A percentile compares a stretch with the other conserved stretches of the same genome.
phyloP scores from a whole-genome alignment of 2,329 filamentous ascomycete species.

The Ascochyta koolunga region DNA sequence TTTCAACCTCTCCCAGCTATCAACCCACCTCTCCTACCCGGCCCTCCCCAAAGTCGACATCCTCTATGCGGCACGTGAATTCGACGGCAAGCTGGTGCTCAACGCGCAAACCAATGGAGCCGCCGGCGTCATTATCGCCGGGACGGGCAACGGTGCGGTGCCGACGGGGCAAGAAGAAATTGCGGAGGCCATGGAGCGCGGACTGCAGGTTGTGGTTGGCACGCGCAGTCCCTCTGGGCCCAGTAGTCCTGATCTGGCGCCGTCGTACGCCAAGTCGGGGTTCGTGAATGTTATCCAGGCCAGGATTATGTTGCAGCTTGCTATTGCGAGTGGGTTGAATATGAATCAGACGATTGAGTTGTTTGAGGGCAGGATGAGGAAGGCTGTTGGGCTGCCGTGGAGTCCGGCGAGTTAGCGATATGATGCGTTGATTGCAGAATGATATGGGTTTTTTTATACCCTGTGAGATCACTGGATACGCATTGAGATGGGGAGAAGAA shows the following conservation, averaged over 20 bases:
- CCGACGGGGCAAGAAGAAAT: constrained; percentile 19
- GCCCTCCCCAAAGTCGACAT: constrained; percentile 39
- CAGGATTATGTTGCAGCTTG: constrained; percentile 37
- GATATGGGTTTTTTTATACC: too few relatives aligned
- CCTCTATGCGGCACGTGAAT: constrained; percentile 37
- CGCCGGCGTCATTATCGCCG: constrained; percentile 33
- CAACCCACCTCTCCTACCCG: constrained; percentile 21
- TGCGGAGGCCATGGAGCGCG: not conserved
- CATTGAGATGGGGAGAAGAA: too few relatives aligned
- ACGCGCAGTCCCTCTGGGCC: too few relatives aligned
- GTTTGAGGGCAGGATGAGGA: constrained; percentile 34
- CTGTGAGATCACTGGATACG: too few relatives aligned
- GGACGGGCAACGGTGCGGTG: constrained; percentile 35
- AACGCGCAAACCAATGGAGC: constrained; percentile 33
- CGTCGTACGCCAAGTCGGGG: too few relatives aligned
- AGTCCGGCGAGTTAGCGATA: not conserved
- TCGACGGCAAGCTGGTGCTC: constrained; percentile 33
- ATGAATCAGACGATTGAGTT: constrained; percentile 39
- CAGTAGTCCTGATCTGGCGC: too few relatives aligned
- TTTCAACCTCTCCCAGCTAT: constrained; percentile 27
- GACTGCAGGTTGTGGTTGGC: too few relatives aligned
- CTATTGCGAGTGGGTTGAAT: constrained; percentile 35
- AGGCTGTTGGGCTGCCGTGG: constrained; percentile 33
- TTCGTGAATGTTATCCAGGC: constrained; percentile 16
- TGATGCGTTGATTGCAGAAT: too few relatives aligned